Conservation (phyloP, 2,329 filamentous ascomycete species). For the Cordyceps fumosorosea region DNA sequence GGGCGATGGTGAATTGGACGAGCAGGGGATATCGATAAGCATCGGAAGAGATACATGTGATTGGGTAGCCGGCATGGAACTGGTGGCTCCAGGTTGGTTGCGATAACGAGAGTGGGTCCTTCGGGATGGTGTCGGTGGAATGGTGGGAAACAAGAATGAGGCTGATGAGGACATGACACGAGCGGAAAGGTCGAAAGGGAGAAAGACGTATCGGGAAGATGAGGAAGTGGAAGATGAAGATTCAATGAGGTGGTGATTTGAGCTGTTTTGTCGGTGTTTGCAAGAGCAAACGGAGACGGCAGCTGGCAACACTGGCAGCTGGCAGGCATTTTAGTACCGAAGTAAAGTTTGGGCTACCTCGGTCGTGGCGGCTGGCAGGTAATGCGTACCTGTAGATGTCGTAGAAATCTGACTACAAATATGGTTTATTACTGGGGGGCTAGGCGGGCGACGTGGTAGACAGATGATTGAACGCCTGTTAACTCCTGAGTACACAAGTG, state of each 20-base stretch:
- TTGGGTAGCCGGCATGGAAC: neutral
- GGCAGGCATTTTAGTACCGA: neutral
- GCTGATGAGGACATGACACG: constrained; percentile 5
- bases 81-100: neutral
- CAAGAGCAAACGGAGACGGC: neutral
- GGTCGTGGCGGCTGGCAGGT: neutral
- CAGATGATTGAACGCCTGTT: no score
- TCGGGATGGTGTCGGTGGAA: neutral
- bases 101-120: neutral
- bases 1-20: neutral
- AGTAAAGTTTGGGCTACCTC: neutral
- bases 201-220: neutral
- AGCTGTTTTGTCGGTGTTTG: neutral
- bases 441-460: neutral
- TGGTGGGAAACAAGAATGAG: neutral
- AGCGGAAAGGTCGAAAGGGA: neutral
- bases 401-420: no score
- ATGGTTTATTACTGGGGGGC: no score
- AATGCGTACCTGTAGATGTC: neutral
- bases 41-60: neutral
- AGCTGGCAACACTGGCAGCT: neutral
- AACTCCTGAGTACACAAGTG: neutral
- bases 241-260: neutral
- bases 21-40: constrained; percentile 5
- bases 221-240: neutral